Base-by-base conservation (phyloP, 331 rosid species). In the Rhamnella rubrinervis region DNA sequence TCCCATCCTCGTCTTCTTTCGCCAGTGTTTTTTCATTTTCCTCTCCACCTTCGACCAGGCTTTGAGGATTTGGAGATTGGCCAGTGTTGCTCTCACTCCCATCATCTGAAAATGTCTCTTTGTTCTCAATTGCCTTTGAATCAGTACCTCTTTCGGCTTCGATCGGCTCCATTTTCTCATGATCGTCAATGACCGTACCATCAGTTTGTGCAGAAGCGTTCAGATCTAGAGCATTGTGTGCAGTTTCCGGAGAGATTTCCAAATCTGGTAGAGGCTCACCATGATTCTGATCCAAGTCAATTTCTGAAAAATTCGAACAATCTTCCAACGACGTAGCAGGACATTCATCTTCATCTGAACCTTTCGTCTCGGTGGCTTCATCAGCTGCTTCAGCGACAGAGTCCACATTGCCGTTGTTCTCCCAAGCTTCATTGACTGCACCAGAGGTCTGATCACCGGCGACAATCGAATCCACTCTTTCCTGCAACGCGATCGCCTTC, bases 401-500 rank as follows among this genome's bases (percentile, higher is more conserved):
- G 10, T 72, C 50, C 28, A 2, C 57, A 10, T 35, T 31, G 4
- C 1, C 50, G 23, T 14, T 41, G 10, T 2, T 17, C 7, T 26
- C 50, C 1, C 51, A 50, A 63, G 55, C 38, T 28, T 40, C 77
- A 44, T 47, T 44, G 26, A 35, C 41, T 10, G 2, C 50, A 18
- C 41, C 35, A 2, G 31, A 4, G 10, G 59, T 55, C 16, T 14
- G 67, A 16, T 63, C 68, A 19, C 56, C 67, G 14, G 72, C 74
- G 6, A 44, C 81, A 2, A 84, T 59, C 6, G 72, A 68, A 62
- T 93, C 98, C 53, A 88, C 52, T 46, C 70, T 21, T 50, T 93
- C 98, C 71, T 86, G 97, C 76, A 88, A 73, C 0, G 77, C 80
- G 66, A 90, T 86, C 23, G 86, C 85, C 67, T 72, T 88, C 28